phyloP scores from a whole-genome alignment of 2,329 filamentous ascomycete species.

The Scedosporium aurantiacum region DNA sequence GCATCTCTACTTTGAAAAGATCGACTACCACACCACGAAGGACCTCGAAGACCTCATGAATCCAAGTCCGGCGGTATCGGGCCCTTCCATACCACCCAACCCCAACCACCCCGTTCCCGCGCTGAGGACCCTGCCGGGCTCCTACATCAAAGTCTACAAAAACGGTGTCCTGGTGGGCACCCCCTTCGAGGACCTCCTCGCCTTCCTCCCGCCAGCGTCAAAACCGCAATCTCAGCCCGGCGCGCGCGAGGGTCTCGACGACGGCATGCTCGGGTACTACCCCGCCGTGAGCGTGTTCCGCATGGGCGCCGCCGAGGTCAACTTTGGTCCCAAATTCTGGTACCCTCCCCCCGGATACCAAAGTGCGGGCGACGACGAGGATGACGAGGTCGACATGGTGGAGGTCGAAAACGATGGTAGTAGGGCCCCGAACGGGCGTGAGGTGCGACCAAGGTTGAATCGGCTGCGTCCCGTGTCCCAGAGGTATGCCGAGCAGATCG shows the following conservation, averaged over 20 bases:
- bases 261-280: slow-evolving; percentile 92
- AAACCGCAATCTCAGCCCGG: slow-evolving; percentile 60
- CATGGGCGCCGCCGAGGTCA: slow-evolving; percentile 82
- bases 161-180: slow-evolving; percentile 82
- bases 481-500: slow-evolving; percentile 84
- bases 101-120: slow-evolving; percentile 62
- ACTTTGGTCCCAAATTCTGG: slow-evolving; percentile 93
- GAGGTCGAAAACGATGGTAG: slow-evolving; percentile 28
- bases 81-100: slow-evolving; percentile 41
- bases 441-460: slow-evolving; percentile 16
- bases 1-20: slow-evolving; percentile 87
- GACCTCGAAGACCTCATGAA: slow-evolving; percentile 80
- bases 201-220: slow-evolving; percentile 85
- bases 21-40: slow-evolving; percentile 79
- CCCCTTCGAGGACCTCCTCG: slow-evolving; percentile 75
- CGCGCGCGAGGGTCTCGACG: slow-evolving; percentile 78
- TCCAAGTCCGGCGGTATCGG: slow-evolving; percentile 41
- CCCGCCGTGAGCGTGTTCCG: slow-evolving; percentile 87
- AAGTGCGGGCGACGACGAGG: slow-evolving; percentile 25
- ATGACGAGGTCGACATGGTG: slow-evolving; percentile 24
- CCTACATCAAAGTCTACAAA: slow-evolving; percentile 81
- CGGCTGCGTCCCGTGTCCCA: slow-evolving; percentile 52
- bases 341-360: slow-evolving; percentile 57
- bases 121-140: slow-evolving; percentile 78
- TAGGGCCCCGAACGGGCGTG: slow-evolving; percentile 14